A percentile compares a stretch with the other conserved stretches of the same genome.
Evolutionary conservation across 768 basidiomycete species (phyloP).

Genomic region (Xanthoconium stramineum): DNA sequence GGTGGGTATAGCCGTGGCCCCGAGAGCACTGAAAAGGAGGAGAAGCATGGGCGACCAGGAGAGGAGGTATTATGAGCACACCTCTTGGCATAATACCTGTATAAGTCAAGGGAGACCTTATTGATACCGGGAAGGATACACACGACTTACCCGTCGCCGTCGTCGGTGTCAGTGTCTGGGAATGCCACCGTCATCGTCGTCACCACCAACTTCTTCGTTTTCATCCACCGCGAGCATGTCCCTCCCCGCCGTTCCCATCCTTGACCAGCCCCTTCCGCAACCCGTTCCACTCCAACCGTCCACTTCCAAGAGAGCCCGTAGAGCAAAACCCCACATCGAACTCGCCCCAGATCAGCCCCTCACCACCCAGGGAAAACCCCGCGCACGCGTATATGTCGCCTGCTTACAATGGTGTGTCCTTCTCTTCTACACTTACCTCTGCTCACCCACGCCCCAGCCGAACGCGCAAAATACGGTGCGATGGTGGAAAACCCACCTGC

Average conservation of each 20-base stretch:
- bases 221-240: constrained; percentile 15
- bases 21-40: constrained; percentile 4
- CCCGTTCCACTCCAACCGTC: neutral
- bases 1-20: neutral
- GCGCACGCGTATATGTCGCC: constrained; percentile 74
- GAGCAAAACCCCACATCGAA: constrained; percentile 58
- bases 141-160: neutral
- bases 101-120: neutral
- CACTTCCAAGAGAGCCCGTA: constrained; percentile 39
- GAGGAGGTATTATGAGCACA: neutral
- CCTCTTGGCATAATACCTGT: too few relatives aligned
- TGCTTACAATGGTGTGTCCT: constrained; percentile 68
- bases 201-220: neutral
- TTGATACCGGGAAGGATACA: neutral
- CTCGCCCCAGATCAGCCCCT: constrained; percentile 75
- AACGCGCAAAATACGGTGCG: constrained; percentile 76
- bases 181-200: neutral
- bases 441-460: constrained; percentile 44
- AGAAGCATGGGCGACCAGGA: neutral
- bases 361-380: constrained; percentile 76
- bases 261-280: neutral
- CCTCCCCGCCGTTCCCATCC: constrained; percentile 8
- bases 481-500: constrained; percentile 74
- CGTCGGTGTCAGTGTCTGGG: neutral
- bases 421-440: neutral